Conservation (phyloP, 176 grass and related monocot species). For the Canna indica region DNA sequence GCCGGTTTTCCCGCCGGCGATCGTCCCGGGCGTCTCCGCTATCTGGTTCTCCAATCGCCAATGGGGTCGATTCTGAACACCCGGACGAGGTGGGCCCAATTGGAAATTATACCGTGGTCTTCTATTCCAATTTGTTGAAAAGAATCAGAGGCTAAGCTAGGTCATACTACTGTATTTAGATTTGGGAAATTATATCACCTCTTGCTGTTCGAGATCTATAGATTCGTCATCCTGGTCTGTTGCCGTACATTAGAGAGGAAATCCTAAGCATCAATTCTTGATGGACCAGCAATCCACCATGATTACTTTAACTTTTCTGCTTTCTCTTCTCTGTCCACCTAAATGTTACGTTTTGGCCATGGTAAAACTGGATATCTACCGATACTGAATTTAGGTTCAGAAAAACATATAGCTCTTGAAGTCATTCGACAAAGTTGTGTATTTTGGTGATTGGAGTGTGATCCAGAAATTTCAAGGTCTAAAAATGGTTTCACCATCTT, state of each 20-base stretch:
- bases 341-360: not conserved
- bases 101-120: not conserved
- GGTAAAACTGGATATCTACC: not conserved
- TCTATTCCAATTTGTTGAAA: not conserved
- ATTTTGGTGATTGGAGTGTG: not conserved
- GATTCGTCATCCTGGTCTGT: not conserved
- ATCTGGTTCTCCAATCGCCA: constrained; percentile 24
- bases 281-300: not conserved
- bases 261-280: not conserved
- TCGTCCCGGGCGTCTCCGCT: not conserved
- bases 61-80: constrained; percentile 31
- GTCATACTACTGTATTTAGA: not conserved
- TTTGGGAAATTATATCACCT: constrained; percentile 27
- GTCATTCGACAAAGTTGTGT: not conserved
- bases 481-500: not conserved
- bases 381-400: not conserved
- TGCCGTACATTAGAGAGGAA: not conserved
- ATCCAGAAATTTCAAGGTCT: not conserved
- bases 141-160: not conserved
- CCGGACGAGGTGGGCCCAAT: constrained; percentile 44
- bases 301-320: not conserved
- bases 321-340: not conserved
- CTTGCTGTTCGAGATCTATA: not conserved
- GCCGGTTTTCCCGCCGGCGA: constrained; percentile 29
- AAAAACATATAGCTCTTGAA: not conserved